A percentile compares a stretch with the other conserved stretches of the same genome.
phyloP scores from a whole-genome alignment of 1,284 basidiomycete species.

The Coriolopsis trogii region DNA sequence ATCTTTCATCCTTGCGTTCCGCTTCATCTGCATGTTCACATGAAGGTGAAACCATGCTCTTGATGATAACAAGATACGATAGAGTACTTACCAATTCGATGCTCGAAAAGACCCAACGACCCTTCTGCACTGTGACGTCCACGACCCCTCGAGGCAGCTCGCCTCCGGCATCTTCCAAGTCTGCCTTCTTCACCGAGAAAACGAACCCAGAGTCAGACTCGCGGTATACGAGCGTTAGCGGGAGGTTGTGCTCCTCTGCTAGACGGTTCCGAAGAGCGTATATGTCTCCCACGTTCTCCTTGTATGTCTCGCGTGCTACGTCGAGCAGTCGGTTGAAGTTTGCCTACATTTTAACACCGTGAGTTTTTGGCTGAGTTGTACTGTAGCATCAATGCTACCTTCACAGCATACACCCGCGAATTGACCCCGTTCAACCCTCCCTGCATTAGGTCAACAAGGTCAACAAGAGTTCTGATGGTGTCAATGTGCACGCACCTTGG shows the following conservation, averaged over 20 bases:
- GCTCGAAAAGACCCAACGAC: conserved; percentile 75
- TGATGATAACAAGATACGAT: not conserved
- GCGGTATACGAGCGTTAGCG: conserved; percentile 69
- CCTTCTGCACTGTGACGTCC: conserved; percentile 68
- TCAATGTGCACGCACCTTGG: conserved; percentile 51
- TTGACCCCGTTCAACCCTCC: conserved; percentile 72
- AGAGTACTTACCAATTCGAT: conserved; percentile 69
- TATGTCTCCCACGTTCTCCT: conserved; percentile 88
- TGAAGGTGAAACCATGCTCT: not conserved
- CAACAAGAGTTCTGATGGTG: not conserved
- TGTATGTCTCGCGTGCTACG: conserved; percentile 90
- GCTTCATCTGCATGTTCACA: conserved; percentile 71
- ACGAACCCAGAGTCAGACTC: conserved; percentile 70
- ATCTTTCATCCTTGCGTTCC: conserved; percentile 84
- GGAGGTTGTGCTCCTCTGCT: conserved; percentile 62
- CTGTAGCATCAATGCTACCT: conserved; percentile 45
- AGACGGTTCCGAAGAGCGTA: conserved; percentile 63
- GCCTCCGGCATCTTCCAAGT: conserved; percentile 46
- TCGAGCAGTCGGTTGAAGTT: conserved; percentile 85
- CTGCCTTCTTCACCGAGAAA: conserved; percentile 68
- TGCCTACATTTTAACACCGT: conserved; percentile 47
- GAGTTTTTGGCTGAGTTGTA: not conserved
- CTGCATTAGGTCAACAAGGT: conserved; percentile 40
- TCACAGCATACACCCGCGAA: conserved; percentile 84
- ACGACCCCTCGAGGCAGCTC: conserved; percentile 72